phyloP scores from a whole-genome alignment of 1,139 yeast species.

The Suhomyces atakaporum region DNA sequence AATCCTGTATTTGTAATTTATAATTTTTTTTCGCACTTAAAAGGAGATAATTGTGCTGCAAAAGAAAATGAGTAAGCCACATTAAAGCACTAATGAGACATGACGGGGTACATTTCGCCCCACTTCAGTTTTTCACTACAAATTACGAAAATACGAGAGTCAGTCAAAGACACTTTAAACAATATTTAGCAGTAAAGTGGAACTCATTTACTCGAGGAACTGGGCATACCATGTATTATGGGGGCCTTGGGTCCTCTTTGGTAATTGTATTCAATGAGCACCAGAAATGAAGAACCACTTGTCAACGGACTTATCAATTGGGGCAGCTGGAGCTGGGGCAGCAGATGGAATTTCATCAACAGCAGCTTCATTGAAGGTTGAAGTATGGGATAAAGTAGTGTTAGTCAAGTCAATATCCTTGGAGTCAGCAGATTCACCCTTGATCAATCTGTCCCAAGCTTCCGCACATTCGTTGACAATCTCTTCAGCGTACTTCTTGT shows the following conservation, averaged over 20 bases:
- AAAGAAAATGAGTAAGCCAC: background rate
- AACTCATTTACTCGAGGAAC: no score
- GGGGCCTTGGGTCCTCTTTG: no score
- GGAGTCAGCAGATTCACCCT: conserved; percentile 51
- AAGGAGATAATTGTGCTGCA: conserved; percentile 1
- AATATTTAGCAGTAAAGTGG: no score
- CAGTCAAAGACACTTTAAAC: no score
- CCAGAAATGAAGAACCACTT: conserved; percentile 99
- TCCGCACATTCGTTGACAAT: conserved; percentile 73
- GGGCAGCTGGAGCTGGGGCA: conserved; percentile 76
- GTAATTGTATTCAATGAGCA: conserved; percentile 53
- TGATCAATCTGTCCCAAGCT: conserved; percentile 73
- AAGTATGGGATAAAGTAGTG: conserved; percentile 66
- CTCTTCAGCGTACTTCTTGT: conserved; percentile 67
- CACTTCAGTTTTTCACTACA: no score
- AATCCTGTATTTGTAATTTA: no score
- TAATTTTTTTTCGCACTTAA: background rate
- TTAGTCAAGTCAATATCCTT: conserved; percentile 54
- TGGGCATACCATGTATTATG: no score
- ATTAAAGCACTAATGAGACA: no score
- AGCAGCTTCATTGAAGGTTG: conserved; percentile 52
- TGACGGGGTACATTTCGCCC: no score
- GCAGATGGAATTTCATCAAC: conserved; percentile 65
- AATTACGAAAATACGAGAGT: background rate
- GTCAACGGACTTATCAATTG: conserved; percentile 94